Evolutionary conservation across 257 asterid species (phyloP).

Genomic region (Catharanthus roseus): DNA sequence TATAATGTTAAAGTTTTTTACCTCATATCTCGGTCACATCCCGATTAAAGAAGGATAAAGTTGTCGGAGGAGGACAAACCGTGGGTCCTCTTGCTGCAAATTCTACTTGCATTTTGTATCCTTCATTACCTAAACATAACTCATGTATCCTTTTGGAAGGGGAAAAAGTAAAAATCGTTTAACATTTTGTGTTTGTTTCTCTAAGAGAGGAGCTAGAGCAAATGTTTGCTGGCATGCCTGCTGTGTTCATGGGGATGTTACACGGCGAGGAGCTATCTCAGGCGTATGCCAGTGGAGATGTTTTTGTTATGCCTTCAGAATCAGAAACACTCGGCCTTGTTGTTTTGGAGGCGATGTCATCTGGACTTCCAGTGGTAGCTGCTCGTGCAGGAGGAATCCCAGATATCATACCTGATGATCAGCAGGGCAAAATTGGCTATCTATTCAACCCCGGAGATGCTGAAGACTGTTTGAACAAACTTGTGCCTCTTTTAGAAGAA

Average conservation of each 20-base stretch:
- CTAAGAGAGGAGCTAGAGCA: constrained; percentile 74
- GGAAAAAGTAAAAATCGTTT: not conserved
- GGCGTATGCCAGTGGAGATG: constrained; percentile 94
- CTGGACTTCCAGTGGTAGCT: constrained; percentile 90
- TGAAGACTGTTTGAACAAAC: constrained; percentile 77
- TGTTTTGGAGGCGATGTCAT: constrained; percentile 94
- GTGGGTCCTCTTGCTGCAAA: not conserved
- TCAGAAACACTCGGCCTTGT: constrained; percentile 92
- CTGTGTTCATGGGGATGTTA: constrained; percentile 82
- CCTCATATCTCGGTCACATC: not conserved
- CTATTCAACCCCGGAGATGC: constrained; percentile 80
- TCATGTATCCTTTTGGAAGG: not conserved
- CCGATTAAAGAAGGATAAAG: not conserved
- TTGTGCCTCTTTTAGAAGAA: constrained; percentile 56
- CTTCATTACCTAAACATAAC: not conserved
- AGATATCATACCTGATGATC: constrained; percentile 80
- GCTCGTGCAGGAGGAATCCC: constrained; percentile 99
- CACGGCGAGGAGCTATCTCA: constrained; percentile 93
- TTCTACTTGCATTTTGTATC: not conserved
- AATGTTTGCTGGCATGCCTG: constrained; percentile 70
- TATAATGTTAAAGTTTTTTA: not conserved
- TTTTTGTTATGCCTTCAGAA: constrained; percentile 88
- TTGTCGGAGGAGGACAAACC: not conserved
- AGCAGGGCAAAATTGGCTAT: constrained; percentile 77
- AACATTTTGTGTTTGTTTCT: not conserved